Base-by-base conservation (phyloP, 2,329 filamentous ascomycete genomes). In the Ophiostoma sp. region DNA sequence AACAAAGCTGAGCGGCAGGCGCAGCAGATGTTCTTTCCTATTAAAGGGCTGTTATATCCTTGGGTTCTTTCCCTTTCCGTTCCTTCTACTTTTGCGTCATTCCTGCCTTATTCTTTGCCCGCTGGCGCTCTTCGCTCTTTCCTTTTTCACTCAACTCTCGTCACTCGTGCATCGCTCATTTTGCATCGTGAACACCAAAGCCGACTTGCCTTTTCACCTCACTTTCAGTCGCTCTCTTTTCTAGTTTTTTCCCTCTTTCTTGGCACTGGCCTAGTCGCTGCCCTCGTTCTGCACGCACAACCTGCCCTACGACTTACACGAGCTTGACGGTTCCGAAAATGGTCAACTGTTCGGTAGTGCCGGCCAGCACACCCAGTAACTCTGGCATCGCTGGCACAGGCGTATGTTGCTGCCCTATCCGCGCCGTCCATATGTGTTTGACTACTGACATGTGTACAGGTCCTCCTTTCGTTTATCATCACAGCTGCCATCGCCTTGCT, bases 381-480 rank as follows among this genome's bases (percentile, higher is more conserved):
- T 81, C 85, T 12, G 81, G 85, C 73, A 82, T 88, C 67, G 84
- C 85, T 67, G 83, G 85, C 65, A 78, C 82, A 49, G 84, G 84
- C 70, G 83, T 85, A 81, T 72, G 82, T 75, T 44, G 6, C 14
- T 40, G n/a, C 58, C 41, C 12, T 9, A 36, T 9, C 27, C 27
- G 27, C 27, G 2, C 27, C 27, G 27, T 42, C 3, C 2, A 42
- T 47, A 40, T 36, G 18, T 12, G 40, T 42, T 18, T 5, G n/a
- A 14, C 5, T 60, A n/a, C 66, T 68, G 18, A 66, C 65, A 27
- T 3, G 7, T 3, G 5, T 9, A 49, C 68, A 87, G 83, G 82
- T 87, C 70, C 79, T 89, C 44, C 81, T 89, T 71, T 88, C 87
- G 64, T 89, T 89, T 77, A 86, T 89, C 74, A 82, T 88, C 70